A percentile compares a stretch with the other conserved stretches of the same genome.
These are phyloP conservation scores for Abortiporus biennis DNA, from an alignment of 1,284 basidiomycete genomes.

Conservation along the genomic window DNA sequence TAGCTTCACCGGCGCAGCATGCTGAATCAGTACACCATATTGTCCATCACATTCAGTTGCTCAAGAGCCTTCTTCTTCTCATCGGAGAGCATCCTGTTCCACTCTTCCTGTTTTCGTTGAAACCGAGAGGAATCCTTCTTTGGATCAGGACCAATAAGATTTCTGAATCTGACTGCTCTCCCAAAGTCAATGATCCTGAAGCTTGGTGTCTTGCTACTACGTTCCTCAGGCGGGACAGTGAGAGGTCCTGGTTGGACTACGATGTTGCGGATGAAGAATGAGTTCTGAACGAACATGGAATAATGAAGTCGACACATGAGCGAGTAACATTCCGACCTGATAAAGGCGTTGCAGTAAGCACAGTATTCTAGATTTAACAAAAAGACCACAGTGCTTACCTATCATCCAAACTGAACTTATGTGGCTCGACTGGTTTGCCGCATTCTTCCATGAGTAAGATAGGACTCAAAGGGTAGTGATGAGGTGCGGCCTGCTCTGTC, in stretches of 20 bases:
- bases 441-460: constrained; percentile 48
- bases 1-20: too few relatives aligned
- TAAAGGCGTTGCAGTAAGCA: constrained; percentile 5
- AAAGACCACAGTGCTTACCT: constrained; percentile 20
- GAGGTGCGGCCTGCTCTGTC: constrained; percentile 1
- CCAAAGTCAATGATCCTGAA: constrained; percentile 54
- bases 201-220: constrained; percentile 24
- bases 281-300: constrained; percentile 34
- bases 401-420: constrained; percentile 27
- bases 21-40: too few relatives aligned
- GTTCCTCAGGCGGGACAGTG: constrained; percentile 21
- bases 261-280: constrained; percentile 39
- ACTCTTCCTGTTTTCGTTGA: too few relatives aligned
- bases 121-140: too few relatives aligned
- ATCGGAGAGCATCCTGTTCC: too few relatives aligned
- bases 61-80: too few relatives aligned
- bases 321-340: constrained; percentile 36
- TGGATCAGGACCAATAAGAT: too few relatives aligned
- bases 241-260: constrained; percentile 41
- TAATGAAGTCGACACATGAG: constrained; percentile 36
- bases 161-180: too few relatives aligned
- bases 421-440: constrained; percentile 28
- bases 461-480: too few relatives aligned
- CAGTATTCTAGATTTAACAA: not conserved
- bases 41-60: too few relatives aligned